Evolutionary conservation across 225 moss, liverwort and hornwort species (phyloP), one percentile per base, ranked within the genome.

Genomic region (Physcomitrellopsis africana): DNA sequence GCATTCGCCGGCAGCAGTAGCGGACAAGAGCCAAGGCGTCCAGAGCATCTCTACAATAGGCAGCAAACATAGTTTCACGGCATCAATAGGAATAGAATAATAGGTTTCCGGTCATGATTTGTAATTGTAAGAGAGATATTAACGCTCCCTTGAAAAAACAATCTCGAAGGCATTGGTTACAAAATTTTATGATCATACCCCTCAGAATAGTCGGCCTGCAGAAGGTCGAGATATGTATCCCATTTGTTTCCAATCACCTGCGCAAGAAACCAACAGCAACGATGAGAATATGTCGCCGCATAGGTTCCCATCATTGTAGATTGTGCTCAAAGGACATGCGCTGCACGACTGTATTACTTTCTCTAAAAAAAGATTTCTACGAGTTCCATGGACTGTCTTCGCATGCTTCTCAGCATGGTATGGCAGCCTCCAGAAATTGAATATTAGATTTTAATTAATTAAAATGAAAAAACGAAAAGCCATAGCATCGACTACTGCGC

Each of bases 191-290:
- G 14, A 11, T 53, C 81, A 16, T 84, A 97, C 92, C 97, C 93
- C 77, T 99, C 94, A 15, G 93, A 90, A 52, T 99, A 99, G 63
- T 99, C 94, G 5, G 96, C 96, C 76, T 97, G 92, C 60, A 93
- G 86, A 65, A 94, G 93, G 85, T 94, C 94, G 1, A 99, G 85
- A 69, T 89, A 99, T 0, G 94, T 93, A 65, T 95, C 94, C 94
- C 94, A 99, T 76, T 94, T 93, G 84, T 99, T 99, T n/a, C 93
- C 94, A 19, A 99, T 99, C 66, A 99, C 93, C 94, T 91, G 83
- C 73, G 37, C 51, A 67, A 46, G 43, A 26, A 53, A 67, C 65
- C 76, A 54, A 10, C 67, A 16, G 58, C 9, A 23, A 51, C 44
- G 10, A n/a, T 32, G 19, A 60, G 51, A 16, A 44, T 46, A 42